Percentiles rank a stretch among this genome's conserved stretches.
Conservation (phyloP, 352 stramenopile species). For the Phytopythium kandeliae region DNA sequence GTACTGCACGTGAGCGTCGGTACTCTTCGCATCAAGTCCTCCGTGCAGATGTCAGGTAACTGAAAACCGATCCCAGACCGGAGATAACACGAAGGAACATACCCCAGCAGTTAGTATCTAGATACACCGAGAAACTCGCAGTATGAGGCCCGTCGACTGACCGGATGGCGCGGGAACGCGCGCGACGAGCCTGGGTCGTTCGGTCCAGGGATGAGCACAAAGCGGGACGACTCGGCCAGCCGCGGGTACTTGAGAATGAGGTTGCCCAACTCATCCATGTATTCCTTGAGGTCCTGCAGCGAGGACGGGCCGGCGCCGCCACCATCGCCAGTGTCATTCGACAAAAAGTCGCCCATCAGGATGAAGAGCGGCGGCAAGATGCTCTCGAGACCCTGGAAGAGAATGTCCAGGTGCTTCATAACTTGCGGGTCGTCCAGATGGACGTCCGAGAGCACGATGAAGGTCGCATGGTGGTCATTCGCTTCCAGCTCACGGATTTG, state of each 20-base stretch:
- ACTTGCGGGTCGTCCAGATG: constrained; percentile 90
- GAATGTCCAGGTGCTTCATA: constrained; percentile 82
- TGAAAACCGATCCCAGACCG: constrained; percentile 19
- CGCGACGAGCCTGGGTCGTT: constrained; percentile 86
- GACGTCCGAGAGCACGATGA: constrained; percentile 93
- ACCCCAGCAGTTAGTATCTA: neutral
- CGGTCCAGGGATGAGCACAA: constrained; percentile 91
- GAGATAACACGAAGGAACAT: neutral
- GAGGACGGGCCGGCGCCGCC: constrained; percentile 56
- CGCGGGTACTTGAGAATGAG: constrained; percentile 87
- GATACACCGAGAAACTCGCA: too few relatives aligned
- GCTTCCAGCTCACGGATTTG: constrained; percentile 79
- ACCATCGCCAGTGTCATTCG: constrained; percentile 38
- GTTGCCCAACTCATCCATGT: constrained; percentile 86
- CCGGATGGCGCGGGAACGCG: constrained; percentile 76
- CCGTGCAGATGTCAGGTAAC: constrained; percentile 65
- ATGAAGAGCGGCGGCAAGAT: constrained; percentile 84
- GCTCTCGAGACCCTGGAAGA: constrained; percentile 87
- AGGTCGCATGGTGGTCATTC: constrained; percentile 80
- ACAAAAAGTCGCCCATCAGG: constrained; percentile 94
- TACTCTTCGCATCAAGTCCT: constrained; percentile 59
- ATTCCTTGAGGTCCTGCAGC: constrained; percentile 79
- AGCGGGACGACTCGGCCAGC: constrained; percentile 79
- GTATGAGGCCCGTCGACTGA: constrained; percentile 8
- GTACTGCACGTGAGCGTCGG: constrained; percentile 80